Conservation (phyloP, 2,329 filamentous ascomycete genomes). For the Fusarium lateritium region DNA sequence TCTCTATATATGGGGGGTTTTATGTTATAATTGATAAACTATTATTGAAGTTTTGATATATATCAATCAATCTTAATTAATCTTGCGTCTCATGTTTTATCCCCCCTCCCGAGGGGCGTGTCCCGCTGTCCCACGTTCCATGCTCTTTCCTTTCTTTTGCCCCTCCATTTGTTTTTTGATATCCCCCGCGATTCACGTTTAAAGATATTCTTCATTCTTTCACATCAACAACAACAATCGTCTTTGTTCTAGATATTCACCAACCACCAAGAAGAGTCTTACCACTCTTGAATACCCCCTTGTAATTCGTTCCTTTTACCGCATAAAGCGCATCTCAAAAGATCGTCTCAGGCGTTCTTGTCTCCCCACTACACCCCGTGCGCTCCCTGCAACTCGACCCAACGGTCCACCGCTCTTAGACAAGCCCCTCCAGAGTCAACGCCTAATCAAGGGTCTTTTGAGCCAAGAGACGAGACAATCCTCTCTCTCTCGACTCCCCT, state of each 20-base stretch:
- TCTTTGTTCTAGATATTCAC: not conserved
- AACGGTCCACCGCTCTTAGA: constrained; percentile 51
- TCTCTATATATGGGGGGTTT: too few species aligned
- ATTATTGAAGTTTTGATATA: too few species aligned
- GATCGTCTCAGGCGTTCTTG: constrained; percentile 24
- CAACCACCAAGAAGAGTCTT: not conserved
- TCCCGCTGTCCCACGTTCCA: constrained; percentile 27
- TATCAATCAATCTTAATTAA: too few species aligned
- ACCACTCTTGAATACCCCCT: not conserved
- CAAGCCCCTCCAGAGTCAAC: constrained; percentile 46
- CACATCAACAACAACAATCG: not conserved
- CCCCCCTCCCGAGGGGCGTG: not conserved
- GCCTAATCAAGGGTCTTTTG: constrained; percentile 45
- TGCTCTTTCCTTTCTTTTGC: constrained; percentile 3
- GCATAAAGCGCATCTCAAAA: constrained; percentile 9
- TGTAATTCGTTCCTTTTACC: not conserved
- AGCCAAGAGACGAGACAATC: constrained; percentile 38
- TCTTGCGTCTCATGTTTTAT: too few species aligned
- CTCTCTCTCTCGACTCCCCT: constrained; percentile 15
- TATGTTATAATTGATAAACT: too few species aligned
- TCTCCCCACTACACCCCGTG: constrained; percentile 45
- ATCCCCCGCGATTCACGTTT: constrained; percentile 19
- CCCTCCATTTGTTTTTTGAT: constrained; percentile 33
- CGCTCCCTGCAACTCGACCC: constrained; percentile 50
- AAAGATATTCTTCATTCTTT: constrained; percentile 15